phyloP scores from a whole-genome alignment of 2,329 filamentous ascomycete species.

The Beauveria sp. region DNA sequence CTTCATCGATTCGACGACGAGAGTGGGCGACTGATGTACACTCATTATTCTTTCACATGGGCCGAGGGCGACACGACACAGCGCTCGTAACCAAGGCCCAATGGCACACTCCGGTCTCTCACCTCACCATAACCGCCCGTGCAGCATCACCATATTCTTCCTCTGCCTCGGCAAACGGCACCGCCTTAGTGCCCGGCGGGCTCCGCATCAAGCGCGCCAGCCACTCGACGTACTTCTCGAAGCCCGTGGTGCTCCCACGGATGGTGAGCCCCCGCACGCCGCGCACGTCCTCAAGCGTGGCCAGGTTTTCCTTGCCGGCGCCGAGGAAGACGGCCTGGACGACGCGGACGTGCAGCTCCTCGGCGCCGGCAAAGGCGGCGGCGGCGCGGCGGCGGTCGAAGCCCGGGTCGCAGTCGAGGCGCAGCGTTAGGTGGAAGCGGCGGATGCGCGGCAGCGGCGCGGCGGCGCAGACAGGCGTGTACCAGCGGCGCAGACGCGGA shows the following conservation, averaged over 20 bases:
- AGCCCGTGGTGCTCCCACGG: conserved; percentile 31
- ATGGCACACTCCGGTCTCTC: not conserved
- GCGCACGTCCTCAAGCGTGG: conserved; percentile 34
- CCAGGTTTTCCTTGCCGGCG: conserved; percentile 29
- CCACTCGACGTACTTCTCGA: conserved; percentile 36
- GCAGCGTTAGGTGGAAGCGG: conserved; percentile 31
- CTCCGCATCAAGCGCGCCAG: conserved; percentile 30
- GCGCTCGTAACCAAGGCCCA: too few relatives aligned
- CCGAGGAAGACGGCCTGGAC: conserved; percentile 32
- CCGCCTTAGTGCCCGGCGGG: conserved; percentile 16
- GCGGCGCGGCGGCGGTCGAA: conserved; percentile 24
- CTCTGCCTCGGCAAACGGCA: conserved; percentile 15
- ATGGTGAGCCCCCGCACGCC: conserved; percentile 30
- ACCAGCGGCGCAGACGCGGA: conserved; percentile 30
- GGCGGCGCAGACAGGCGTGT: conserved; percentile 24
- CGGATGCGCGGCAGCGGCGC: conserved; percentile 26
- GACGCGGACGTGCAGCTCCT: conserved; percentile 33
- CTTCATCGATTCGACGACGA: too few relatives aligned
- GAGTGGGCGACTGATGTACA: too few relatives aligned
- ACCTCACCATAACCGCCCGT: not conserved
- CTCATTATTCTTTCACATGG: too few relatives aligned
- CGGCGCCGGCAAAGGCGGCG: conserved; percentile 27
- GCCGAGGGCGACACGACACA: too few relatives aligned
- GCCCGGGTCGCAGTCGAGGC: conserved; percentile 32
- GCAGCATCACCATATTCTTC: not conserved